Base-by-base conservation (phyloP, 2,329 filamentous ascomycete species). In the Colletotrichum godetiae region DNA sequence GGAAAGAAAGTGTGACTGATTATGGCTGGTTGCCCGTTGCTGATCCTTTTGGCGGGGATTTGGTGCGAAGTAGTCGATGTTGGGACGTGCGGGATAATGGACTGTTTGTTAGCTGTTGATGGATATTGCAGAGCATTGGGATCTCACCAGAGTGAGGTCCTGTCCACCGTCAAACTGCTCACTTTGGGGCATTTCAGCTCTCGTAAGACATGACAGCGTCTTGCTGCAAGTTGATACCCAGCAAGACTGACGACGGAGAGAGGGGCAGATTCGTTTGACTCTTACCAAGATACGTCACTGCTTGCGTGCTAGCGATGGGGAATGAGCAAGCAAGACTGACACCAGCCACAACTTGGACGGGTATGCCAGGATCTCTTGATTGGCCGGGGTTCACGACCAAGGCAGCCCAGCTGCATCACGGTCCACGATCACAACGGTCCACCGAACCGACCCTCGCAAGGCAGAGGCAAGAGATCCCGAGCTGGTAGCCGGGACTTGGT, bases 41-140 rank as follows among this genome's bases (percentile, higher is more conserved):
- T 31, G 13, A 24, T 70, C 27, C n/a, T 22, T 42, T 59, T 46
- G 24, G 55, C 29, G 46, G 60, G 67, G 52, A 19, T 6, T 57
- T 46, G n/a, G 53, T 19, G 8, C 42, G 7, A 7, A 11, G 31
- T 24, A 12, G 42, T 66, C 24, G 12, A 13, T 31, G 42, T 68
- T 35, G 49, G 42, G 68, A 37, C 10, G 19, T 19, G 27, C 29
- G 27, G 24, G 57, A 31, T 24, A n/a, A 42, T 72, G 66, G 66
- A 56, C 68, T 63, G 70, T 68, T 72, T 69, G 66, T 72, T 55
- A 64, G 59, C 70, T 69, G 70, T 70, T 65, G 53, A n/a, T 13
- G 19, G 57, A 52, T 42, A 49, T 57, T 27, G 57, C 58, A 29
- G 31, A 8, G 49, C 46, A 57, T 68, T 37, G 19, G 27, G 5